Evolutionary conservation across 139 green algal genomes (phyloP), one percentile per base, ranked within the genome.

Genomic region (Chlamydomonas schloesseri): DNA sequence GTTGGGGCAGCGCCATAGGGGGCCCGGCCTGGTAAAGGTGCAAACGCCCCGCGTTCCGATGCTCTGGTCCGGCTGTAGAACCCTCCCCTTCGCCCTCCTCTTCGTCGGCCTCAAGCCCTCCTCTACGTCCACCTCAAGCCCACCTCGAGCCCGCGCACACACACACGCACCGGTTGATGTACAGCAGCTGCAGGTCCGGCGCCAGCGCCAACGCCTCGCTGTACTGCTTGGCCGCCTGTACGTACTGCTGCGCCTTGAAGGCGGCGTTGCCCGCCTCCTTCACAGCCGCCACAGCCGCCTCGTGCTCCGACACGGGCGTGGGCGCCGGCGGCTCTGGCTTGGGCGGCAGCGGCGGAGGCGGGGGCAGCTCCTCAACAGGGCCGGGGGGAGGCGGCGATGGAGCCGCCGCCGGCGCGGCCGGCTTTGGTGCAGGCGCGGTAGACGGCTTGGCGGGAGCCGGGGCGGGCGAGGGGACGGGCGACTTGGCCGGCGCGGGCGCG

Each of bases 111-210:
- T 72, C 1, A 17, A 18, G 31, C 15, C 70, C 36, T 2, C 5
- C 1, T 17, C 11, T 31, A 2, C 21, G 8, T 15, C 17, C 37
- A 31, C 36, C 70, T 20, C n/a, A 26, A 53, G 17, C 3, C 20
- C 70, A 31, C 37, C 8, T 10, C 21, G 31, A 14, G 21, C 31
- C 74, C 11, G n/a, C n/a, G n/a, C n/a, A n/a, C n/a, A n/a, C n/a
- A n/a, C n/a, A n/a, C 18, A 50, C 60, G 11, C 73, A 86, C 50
- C 83, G 34, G 72, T 91, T 91, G 34, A 60, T 34, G 83, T 91
- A 89, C 15, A 91, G 83, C 23, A 70, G 29, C 8, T 64, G 11
- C 28, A 53, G 68, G 53, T 86, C 83, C 9, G 77, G 77, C 24
- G 83, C 83, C 47, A 89, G 83, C 10, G 64, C 37, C 18, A 91